Evolutionary conservation across 1,284 basidiomycete species (phyloP), one percentile per base, ranked within the genome.

Genomic region (Gomphus sp.): DNA sequence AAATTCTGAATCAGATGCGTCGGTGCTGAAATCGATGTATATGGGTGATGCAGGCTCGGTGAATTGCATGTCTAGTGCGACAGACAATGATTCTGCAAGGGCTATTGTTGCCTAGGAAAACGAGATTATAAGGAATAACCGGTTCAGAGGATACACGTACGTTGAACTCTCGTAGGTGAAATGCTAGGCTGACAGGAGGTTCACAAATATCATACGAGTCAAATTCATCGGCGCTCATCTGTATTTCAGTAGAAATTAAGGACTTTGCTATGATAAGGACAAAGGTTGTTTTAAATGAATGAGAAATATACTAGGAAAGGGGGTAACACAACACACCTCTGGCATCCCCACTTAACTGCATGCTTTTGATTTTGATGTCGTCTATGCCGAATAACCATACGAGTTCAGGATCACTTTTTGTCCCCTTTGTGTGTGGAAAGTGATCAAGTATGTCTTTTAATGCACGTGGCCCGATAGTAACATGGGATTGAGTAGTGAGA

Each of bases 101-200:
- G 83, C 76, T 57, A 91, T 82, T 0, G 86, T 86, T 8, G 89
- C 88, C 89, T 91, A 62, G 54, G 33, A 37, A 53, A 31, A 31
- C 57, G 34, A 22, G 48, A 10, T 56, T 16, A 14, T 44, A 55
- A 47, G 54, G 61, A 48, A 52, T 37, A 25, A 56, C 49, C 55
- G 14, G 56, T 43, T 60, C 7, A n/a, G 34, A 65, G 55, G 43
- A 44, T 44, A 37, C 16, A 68, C 78, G 62, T 64, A 90, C 89
- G 64, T 84, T 88, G 70, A 92, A 91, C 71, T 92, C 89, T 41
- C 85, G 81, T 45, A 92, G 70, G 70, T 91, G 89, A 65, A 91
- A 91, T 2, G 81, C 82, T 56, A 92, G 78, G 2, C 80, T 82
- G 47, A 80, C 78, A 0, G 88, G 85, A 12, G 79, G 70, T 3